Evolutionary conservation across 768 basidiomycete species (phyloP).

Genomic region (Tylopilus plumbeoviolaceoides): DNA sequence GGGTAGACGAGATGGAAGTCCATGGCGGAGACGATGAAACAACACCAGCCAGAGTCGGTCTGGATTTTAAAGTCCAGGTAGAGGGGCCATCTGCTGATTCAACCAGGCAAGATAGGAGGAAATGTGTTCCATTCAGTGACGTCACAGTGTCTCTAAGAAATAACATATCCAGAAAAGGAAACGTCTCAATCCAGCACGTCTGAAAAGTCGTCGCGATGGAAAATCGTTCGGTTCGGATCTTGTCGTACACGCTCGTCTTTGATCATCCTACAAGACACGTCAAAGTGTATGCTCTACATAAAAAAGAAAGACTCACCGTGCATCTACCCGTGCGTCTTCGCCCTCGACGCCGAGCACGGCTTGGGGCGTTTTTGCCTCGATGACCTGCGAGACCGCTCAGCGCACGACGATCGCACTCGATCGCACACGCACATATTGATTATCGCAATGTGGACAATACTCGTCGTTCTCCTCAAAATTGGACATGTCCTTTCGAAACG

Average conservation of each 20-base stretch:
- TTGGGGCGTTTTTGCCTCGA: slow-evolving; percentile 89
- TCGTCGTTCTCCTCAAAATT: slow-evolving; percentile 95
- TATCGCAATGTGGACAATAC: slow-evolving; percentile 97
- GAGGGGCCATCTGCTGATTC: slow-evolving; percentile 18
- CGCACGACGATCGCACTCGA: neutral
- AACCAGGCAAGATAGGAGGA: slow-evolving; percentile 17
- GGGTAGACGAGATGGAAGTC: slow-evolving; percentile 2
- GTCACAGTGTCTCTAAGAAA: slow-evolving; percentile 8
- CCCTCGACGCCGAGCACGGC: slow-evolving; percentile 84
- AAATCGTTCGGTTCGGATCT: slow-evolving; percentile 46
- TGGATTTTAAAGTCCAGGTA: slow-evolving; percentile 8
- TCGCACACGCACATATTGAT: slow-evolving; percentile 77
- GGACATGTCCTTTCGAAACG: slow-evolving; percentile 93
- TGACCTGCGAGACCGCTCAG: slow-evolving; percentile 50
- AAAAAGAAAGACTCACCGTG: slow-evolving; percentile 56
- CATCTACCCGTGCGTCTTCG: slow-evolving; percentile 85
- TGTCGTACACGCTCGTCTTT: slow-evolving; percentile 79
- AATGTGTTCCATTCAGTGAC: slow-evolving; percentile 15
- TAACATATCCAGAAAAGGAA: slow-evolving; percentile 17
- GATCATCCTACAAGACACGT: slow-evolving; percentile 57
- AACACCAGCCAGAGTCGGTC: fast-evolving
- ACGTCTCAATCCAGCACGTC: slow-evolving; percentile 38
- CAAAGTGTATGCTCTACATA: neutral
- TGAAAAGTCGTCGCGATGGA: slow-evolving; percentile 45
- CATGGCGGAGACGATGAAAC: slow-evolving; percentile 17